Base-by-base conservation (phyloP, 192 early-diverging fungal genomes). In the Phycomyces blakesleeanus region DNA sequence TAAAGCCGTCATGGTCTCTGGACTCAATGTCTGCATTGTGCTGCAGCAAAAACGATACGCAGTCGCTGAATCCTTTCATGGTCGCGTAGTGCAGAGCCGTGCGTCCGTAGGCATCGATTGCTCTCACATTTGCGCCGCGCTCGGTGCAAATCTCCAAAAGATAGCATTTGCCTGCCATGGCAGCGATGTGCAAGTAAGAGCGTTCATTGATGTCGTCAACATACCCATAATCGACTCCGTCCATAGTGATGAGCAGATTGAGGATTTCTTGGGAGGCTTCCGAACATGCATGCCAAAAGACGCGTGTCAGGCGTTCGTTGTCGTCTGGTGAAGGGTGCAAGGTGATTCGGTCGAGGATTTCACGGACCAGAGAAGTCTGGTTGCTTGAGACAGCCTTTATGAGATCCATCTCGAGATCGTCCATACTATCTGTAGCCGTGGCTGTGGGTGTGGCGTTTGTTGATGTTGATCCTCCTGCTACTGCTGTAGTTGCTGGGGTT, bases 191-290 rank as follows among this genome's bases (percentile, higher is more conserved):
- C 0, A 94, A 77, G 51, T 86, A 89, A 0, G 91, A 96, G 47
- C 92, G 86, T 63, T 91, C 89, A 62, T 87, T 97, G 73, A 99
- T 94, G 63, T 98, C 96, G 72, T 99, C 96, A 5, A 85, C 75
- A 66, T 85, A 93, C 42, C 85, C 90, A 57, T 85, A 84, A 69
- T 96, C 88, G 5, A 96, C 85, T 2, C 85, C 53, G 4, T 80
- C 78, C 0, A 87, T 84, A 25, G 73, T 79, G 49, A 95, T 75
- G 6, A 98, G 70, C 38, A 84, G 62, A 27, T 82, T 74, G 44
- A 89, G 77, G 12, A 83, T 78, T 12, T 81, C 79, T 18, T 79
- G 59, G 1, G 76, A 76, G 0, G 72, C 69, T 57, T 85, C 85
- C 7, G 83, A 82, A 60, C 87, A 89, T 22, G 85, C 80, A 15